Evolutionary conservation across 495 filamentous ascomycete genomes (phyloP).

Genomic region (Penicillium coprophilum): DNA sequence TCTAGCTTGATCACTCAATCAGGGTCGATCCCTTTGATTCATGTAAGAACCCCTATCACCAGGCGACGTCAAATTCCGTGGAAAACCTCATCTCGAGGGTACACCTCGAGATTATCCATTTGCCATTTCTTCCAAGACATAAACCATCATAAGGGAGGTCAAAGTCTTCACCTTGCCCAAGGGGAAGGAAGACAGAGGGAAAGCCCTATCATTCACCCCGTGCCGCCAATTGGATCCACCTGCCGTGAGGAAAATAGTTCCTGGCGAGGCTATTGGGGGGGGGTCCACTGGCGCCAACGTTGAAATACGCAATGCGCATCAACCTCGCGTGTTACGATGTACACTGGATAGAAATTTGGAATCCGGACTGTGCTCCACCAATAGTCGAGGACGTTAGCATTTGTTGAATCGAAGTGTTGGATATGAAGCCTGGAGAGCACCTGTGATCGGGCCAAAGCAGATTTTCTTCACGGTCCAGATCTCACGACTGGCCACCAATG

Average conservation of each 20-base stretch:
- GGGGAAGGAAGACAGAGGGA: constrained; percentile 1
- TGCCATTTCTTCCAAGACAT: background rate
- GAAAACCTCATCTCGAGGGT: background rate
- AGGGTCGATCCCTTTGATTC: background rate
- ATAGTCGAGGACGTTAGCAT: background rate
- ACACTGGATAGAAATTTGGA: background rate
- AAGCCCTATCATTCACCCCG: constrained; percentile 12
- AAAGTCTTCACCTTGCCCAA: background rate
- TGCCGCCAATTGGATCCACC: constrained; percentile 29
- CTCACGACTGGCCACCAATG: background rate
- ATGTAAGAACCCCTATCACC: background rate
- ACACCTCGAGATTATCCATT: background rate
- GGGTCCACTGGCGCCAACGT: constrained; percentile 18
- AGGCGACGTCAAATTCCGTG: background rate
- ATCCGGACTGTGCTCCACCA: background rate
- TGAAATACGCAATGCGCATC: background rate
- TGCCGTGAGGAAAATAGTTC: constrained; percentile 28
- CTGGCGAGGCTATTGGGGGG: constrained; percentile 29
- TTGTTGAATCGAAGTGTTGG: background rate
- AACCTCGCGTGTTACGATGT: background rate
- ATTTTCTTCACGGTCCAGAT: background rate
- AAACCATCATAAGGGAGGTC: background rate
- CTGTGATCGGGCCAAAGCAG: background rate
- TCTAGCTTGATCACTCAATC: background rate
- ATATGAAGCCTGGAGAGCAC: background rate